Evolutionary conservation across 1,284 basidiomycete species (phyloP).

Genomic region (Ganoderma lingzhi): DNA sequence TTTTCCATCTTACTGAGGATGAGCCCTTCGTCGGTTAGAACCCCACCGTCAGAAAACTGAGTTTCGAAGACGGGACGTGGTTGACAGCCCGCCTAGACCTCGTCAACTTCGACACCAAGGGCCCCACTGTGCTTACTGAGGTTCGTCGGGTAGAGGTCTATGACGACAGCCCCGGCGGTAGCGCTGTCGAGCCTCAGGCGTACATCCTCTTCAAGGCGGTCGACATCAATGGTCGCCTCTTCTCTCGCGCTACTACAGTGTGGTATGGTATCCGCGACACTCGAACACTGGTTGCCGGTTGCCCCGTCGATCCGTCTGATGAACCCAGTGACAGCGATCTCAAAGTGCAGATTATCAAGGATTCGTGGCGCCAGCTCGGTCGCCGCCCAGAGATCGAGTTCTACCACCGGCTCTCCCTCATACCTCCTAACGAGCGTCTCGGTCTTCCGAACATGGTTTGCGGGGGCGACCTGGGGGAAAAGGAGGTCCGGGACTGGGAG

Average conservation of each 20-base stretch:
- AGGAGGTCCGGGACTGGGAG: constrained; percentile 20
- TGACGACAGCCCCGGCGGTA: not conserved
- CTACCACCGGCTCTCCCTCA: constrained; percentile 17
- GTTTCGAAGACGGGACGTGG: not conserved
- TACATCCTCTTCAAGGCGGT: constrained; percentile 16
- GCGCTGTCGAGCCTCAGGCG: not conserved
- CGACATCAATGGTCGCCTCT: constrained; percentile 25
- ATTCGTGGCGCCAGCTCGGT: constrained; percentile 25
- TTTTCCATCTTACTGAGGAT: constrained; percentile 5
- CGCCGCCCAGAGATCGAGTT: constrained; percentile 15
- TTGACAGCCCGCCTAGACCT: not conserved
- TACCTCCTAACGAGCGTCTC: not conserved
- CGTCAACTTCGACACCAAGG: not conserved
- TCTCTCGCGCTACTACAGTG: constrained; percentile 25
- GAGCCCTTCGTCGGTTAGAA: constrained; percentile 10
- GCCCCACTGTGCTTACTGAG: not conserved
- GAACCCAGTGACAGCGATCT: not conserved
- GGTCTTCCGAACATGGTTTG: constrained; percentile 12
- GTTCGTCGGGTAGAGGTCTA: not conserved
- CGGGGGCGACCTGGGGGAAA: constrained; percentile 20
- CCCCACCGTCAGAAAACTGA: not conserved
- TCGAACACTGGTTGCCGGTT: not conserved
- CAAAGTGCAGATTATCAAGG: constrained; percentile 24
- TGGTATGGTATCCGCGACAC: not conserved
- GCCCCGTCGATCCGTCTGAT: too few species aligned